phyloP scores from a whole-genome alignment of 2,329 filamentous ascomycete species.

The Colletotrichum sp. region DNA sequence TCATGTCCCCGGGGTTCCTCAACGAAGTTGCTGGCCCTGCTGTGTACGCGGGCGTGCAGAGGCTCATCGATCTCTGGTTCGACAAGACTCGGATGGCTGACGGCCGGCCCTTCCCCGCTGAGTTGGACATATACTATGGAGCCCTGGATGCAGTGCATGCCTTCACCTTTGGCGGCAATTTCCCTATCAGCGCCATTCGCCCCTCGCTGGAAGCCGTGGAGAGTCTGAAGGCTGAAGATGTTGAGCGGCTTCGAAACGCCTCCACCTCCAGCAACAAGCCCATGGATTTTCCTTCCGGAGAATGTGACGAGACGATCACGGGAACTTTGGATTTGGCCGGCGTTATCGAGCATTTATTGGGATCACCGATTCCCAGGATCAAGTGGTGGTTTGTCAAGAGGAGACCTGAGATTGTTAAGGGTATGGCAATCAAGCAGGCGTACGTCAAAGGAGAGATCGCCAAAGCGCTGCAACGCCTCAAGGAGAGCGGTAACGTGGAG shows the following conservation, averaged over 20 bases:
- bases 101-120: constrained; percentile 32
- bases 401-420: background rate
- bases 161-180: constrained; percentile 28
- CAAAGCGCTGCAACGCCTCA: constrained; percentile 3
- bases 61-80: constrained; percentile 37
- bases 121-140: constrained; percentile 31
- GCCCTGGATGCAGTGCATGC: constrained; percentile 35
- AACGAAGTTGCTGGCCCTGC: constrained; percentile 33
- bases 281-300: background rate
- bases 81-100: constrained; percentile 32
- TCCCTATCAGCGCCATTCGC: background rate
- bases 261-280: background rate
- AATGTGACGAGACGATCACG: constrained; percentile 7
- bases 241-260: background rate
- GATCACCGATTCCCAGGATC: constrained; percentile 3
- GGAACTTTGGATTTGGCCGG: constrained; percentile 7
- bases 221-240: background rate
- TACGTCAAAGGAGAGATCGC: constrained; percentile 5
- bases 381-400: constrained; percentile 9
- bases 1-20: constrained; percentile 41
- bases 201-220: background rate
- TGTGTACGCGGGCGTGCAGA: constrained; percentile 31
- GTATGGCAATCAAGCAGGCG: background rate
- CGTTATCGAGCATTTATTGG: background rate
- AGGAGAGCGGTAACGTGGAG: background rate